Evolutionary conservation across 2,329 filamentous ascomycete genomes (phyloP).

Genomic region (Xylaria sp.): DNA sequence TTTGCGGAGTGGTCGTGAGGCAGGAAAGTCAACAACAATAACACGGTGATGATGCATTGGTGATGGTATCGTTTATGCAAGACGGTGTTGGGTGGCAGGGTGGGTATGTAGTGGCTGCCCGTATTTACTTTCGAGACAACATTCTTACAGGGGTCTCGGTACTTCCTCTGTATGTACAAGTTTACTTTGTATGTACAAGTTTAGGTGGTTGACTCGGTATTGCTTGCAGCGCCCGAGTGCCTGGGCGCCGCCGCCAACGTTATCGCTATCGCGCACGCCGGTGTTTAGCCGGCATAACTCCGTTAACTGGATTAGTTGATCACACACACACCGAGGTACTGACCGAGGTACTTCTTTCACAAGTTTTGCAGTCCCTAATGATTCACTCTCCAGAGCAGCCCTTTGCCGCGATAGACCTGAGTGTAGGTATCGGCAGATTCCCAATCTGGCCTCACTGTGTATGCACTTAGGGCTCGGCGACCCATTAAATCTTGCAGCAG

Average conservation of each 20-base stretch:
- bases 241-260: background rate
- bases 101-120: background rate
- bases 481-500: too few species aligned
- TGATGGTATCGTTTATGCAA: slow-evolving; percentile 18
- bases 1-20: background rate
- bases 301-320: background rate
- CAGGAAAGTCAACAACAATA: background rate
- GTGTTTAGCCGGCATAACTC: background rate
- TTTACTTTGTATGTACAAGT: too few species aligned
- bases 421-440: too few species aligned
- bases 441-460: too few species aligned
- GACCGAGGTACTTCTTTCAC: too few species aligned
- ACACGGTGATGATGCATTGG: slow-evolving; percentile 11
- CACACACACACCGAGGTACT: too few species aligned
- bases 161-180: background rate
- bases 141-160: background rate
- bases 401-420: too few species aligned
- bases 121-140: background rate
- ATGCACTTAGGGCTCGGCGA: too few species aligned
- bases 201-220: background rate
- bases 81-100: slow-evolving; percentile 2
- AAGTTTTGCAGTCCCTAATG: too few species aligned
- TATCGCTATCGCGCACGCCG: background rate
- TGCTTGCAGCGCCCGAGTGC: background rate
- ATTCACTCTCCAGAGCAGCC: too few species aligned